Evolutionary conservation across 2,329 filamentous ascomycete species (phyloP).

Genomic region (Xylaria sp.): DNA sequence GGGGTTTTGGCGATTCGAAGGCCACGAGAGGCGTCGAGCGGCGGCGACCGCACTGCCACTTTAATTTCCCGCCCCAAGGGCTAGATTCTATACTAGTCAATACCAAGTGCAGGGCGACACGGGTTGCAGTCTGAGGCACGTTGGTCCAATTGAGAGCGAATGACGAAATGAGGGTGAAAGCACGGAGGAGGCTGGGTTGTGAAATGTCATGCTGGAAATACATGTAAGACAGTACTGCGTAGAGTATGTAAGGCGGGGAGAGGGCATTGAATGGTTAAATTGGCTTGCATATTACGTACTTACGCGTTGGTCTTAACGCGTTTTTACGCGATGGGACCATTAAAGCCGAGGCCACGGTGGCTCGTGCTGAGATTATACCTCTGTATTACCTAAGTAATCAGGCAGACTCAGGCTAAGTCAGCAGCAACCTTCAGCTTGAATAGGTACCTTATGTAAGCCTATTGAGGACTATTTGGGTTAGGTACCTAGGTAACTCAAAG

Average conservation of each 20-base stretch:
- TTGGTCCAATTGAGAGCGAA: conserved; percentile 12
- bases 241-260: conserved; percentile 5
- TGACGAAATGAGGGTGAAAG: conserved; percentile 31
- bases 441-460: too few relatives aligned
- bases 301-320: conserved; percentile 27
- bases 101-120: conserved; percentile 11
- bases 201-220: conserved; percentile 10
- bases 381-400: too few relatives aligned
- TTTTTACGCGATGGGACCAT: conserved; percentile 33
- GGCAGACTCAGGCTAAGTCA: too few relatives aligned
- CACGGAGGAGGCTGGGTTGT: conserved; percentile 20
- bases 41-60: conserved; percentile 23
- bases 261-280: conserved; percentile 10
- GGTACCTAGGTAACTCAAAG: too few relatives aligned
- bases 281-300: conserved; percentile 2
- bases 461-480: too few relatives aligned
- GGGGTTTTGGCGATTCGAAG: too few relatives aligned
- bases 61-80: conserved; percentile 23
- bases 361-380: conserved; percentile 12
- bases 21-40: too few relatives aligned
- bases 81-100: conserved; percentile 2
- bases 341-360: conserved; percentile 21
- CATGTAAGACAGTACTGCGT: background rate
- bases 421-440: too few relatives aligned
- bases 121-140: background rate